A percentile compares a stretch with the other conserved stretches of the same genome.
These are phyloP conservation scores for Trypanosoma lewisi DNA, from an alignment of 208 protist species.

Conservation along the genomic window DNA sequence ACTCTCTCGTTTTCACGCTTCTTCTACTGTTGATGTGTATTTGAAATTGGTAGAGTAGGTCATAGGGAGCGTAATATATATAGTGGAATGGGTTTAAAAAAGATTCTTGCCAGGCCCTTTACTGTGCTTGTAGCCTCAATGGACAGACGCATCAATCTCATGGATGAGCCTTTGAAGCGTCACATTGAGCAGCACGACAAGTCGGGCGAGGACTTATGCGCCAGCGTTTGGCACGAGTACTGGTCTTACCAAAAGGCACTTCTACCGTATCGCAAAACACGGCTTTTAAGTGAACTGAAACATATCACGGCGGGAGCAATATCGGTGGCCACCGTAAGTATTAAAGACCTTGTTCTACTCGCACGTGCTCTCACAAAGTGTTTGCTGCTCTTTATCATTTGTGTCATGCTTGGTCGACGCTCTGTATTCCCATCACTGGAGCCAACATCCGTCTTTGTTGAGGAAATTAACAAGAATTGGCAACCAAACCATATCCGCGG, in stretches of 20 bases:
- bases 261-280: conserved; percentile 51
- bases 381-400: conserved; percentile 67
- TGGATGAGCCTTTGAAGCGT: conserved; percentile 71
- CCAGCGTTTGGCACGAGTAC: conserved; percentile 73
- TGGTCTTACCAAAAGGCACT: conserved; percentile 48
- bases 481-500: conserved; percentile 33
- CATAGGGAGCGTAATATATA: conserved; percentile 11
- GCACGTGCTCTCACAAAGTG: conserved; percentile 58
- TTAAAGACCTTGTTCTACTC: conserved; percentile 46
- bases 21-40: background rate
- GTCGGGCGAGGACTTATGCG: conserved; percentile 60
- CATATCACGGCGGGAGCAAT: conserved; percentile 41
- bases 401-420: conserved; percentile 52
- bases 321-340: conserved; percentile 34
- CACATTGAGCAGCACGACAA: conserved; percentile 63
- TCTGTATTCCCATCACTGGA: conserved; percentile 66
- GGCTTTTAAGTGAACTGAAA: conserved; percentile 36
- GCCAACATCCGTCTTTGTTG: conserved; percentile 56
- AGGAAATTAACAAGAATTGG: conserved; percentile 71
- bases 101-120: conserved; percentile 46
- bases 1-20: background rate
- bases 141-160: conserved; percentile 36
- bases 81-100: conserved; percentile 29
- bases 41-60: background rate
- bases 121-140: conserved; percentile 45